Conservation (phyloP, 1,284 basidiomycete species). For the Somion occarium region DNA sequence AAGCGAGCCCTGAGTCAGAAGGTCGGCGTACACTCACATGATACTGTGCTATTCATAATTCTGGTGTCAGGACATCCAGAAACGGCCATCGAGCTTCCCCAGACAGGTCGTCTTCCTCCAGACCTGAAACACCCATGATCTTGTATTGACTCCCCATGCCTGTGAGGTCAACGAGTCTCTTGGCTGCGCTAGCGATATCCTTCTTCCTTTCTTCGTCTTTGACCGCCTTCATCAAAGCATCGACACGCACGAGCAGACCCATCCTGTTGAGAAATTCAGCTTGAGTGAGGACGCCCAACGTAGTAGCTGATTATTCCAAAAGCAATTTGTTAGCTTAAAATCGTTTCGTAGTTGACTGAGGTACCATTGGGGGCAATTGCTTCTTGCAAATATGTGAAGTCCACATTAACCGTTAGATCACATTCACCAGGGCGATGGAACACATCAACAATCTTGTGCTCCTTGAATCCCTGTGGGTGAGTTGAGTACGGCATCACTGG, state of each 20-base stretch:
- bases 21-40: not conserved
- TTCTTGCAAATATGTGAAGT: constrained; percentile 87
- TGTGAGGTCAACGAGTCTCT: constrained; percentile 51
- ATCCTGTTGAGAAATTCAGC: constrained; percentile 53
- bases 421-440: constrained; percentile 85
- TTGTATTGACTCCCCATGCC: constrained; percentile 70
- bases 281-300: constrained; percentile 54
- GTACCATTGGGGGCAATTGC: constrained; percentile 63
- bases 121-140: constrained; percentile 48
- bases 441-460: constrained; percentile 83
- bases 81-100: constrained; percentile 31
- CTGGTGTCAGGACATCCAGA: constrained; percentile 9
- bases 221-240: constrained; percentile 42
- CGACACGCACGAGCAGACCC: constrained; percentile 52
- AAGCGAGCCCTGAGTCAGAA: no score
- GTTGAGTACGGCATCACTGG: not conserved
- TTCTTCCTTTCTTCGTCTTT: constrained; percentile 37
- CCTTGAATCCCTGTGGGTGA: constrained; percentile 73
- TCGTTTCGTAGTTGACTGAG: constrained; percentile 20
- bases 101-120: constrained; percentile 9
- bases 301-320: constrained; percentile 28
- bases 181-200: constrained; percentile 42
- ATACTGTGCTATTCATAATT: not conserved
- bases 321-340: constrained; percentile 1
- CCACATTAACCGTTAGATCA: constrained; percentile 94